Evolutionary conservation across 306 rosid species (phyloP), one percentile per base, ranked within the genome.

Genomic region (Rubus parviflorus): DNA sequence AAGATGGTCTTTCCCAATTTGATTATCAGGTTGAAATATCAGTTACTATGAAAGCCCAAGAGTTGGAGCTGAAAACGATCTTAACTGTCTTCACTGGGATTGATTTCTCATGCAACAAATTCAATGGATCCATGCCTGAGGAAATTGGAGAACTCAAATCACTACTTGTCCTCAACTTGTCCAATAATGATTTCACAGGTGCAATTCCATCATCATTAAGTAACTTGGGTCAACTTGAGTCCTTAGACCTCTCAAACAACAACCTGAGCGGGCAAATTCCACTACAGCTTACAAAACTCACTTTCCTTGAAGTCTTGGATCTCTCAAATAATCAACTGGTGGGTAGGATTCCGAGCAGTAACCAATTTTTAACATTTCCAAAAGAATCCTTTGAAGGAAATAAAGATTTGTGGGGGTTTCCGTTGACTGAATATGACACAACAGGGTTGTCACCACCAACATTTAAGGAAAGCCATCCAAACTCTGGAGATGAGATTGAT

Each of bases 81-180:
- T 16, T 75, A 6, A 80, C 85, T 20, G 2, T 78, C 56, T 80
- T 80, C 79, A 83, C 81, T 3, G 4, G 72, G 83, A 86, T 75
- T 30, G 35, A 30, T 30, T 30, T 30, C 35, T 30, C 35, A 30
- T 30, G 35, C 35, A 30, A 30, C 35, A 5, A 8, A 0, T 78
- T 86, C 8, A 1, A 0, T 0, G 89, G 87, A 22, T 8, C 63
- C 15, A 71, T 86, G 43, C 79, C 85, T 7, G 4, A 14, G 17
- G 52, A 81, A 40, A 0, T 81, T 5, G 85, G 85, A 20, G 0
- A 23, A 0, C 72, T 86, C 15, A 72, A 5, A 25, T 75, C 77
- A 0, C 80, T 86, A 16, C 35, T 30, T 30, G 35, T 30, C 35
- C 35, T 30, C 35, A 30, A 30, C 35, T 30, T 30, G 35, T 30